Conservation (phyloP, 208 protist genomes). For the Trypanosoma caninum region DNA sequence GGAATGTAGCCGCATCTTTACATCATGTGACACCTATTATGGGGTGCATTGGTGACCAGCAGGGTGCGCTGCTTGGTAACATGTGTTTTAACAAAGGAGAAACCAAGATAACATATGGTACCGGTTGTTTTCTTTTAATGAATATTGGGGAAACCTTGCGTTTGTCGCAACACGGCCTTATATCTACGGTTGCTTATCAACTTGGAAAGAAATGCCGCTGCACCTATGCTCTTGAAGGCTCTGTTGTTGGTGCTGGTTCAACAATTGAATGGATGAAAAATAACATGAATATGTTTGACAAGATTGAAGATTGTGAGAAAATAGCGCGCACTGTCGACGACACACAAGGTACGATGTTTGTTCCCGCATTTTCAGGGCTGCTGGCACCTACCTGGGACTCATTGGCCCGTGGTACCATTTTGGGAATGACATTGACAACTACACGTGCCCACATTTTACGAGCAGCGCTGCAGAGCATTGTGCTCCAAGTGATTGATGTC, state of each 20-base stretch:
- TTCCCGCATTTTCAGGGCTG: constrained; percentile 97
- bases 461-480: constrained; percentile 88
- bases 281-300: constrained; percentile 88
- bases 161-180: constrained; percentile 89
- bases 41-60: constrained; percentile 97
- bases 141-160: constrained; percentile 92
- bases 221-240: constrained; percentile 87
- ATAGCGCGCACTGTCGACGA: constrained; percentile 45
- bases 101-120: constrained; percentile 98
- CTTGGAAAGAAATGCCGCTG: constrained; percentile 54
- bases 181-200: constrained; percentile 96
- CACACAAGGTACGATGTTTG: constrained; percentile 93
- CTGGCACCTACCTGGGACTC: constrained; percentile 96
- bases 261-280: constrained; percentile 94
- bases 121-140: constrained; percentile 97
- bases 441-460: constrained; percentile 79
- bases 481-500: constrained; percentile 89
- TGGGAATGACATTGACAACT: constrained; percentile 93
- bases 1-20: constrained; percentile 30
- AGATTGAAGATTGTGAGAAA: constrained; percentile 59
- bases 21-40: constrained; percentile 52
- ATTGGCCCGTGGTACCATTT: constrained; percentile 91
- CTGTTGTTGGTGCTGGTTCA: constrained; percentile 90
- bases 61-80: constrained; percentile 96
- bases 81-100: constrained; percentile 90